These are phyloP conservation scores for Diaporthe humulicola DNA, from an alignment of 2,329 filamentous ascomycete genomes.

Conservation along the genomic window DNA sequence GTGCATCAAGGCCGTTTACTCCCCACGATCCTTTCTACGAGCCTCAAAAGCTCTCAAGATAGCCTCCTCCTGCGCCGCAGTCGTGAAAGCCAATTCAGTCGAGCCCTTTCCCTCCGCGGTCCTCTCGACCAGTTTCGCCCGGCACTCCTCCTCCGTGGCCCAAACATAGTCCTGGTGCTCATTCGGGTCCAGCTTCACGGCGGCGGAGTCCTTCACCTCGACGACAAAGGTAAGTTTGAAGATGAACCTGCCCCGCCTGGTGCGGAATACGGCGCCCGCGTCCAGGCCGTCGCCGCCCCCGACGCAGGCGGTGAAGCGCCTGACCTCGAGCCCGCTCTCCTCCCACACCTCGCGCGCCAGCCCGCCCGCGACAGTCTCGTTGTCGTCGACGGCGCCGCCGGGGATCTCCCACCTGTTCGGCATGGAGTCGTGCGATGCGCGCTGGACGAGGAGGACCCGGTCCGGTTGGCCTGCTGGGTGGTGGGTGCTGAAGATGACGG, in stretches of 20 bases:
- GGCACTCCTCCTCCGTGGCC: constrained; percentile 52
- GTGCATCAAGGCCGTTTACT: not conserved
- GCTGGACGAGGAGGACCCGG: constrained; percentile 55
- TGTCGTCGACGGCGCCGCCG: constrained; percentile 56
- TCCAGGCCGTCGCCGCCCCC: constrained; percentile 18
- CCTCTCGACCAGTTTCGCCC: constrained; percentile 32
- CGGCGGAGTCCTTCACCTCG: constrained; percentile 40
- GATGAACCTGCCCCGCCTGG: constrained; percentile 42
- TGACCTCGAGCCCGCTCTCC: constrained; percentile 53
- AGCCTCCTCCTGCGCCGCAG: constrained; percentile 40
- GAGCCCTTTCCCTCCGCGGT: constrained; percentile 6
- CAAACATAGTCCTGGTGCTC: constrained; percentile 52
- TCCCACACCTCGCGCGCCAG: constrained; percentile 58
- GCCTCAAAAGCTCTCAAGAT: constrained; percentile 43
- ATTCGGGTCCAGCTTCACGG: constrained; percentile 49
- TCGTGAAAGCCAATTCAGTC: constrained; percentile 44
- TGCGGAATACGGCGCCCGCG: constrained; percentile 44
- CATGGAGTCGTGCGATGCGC: constrained; percentile 54
- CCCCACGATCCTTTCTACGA: not conserved
- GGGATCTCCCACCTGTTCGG: constrained; percentile 58
- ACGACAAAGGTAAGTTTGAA: constrained; percentile 48
- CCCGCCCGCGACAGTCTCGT: constrained; percentile 52
- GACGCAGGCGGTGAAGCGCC: constrained; percentile 43
- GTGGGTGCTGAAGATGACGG: constrained; percentile 46
- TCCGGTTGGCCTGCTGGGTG: constrained; percentile 32